These are phyloP conservation scores for Lomentospora prolificans DNA, from an alignment of 2,329 filamentous ascomycete species.

Conservation along the genomic window DNA sequence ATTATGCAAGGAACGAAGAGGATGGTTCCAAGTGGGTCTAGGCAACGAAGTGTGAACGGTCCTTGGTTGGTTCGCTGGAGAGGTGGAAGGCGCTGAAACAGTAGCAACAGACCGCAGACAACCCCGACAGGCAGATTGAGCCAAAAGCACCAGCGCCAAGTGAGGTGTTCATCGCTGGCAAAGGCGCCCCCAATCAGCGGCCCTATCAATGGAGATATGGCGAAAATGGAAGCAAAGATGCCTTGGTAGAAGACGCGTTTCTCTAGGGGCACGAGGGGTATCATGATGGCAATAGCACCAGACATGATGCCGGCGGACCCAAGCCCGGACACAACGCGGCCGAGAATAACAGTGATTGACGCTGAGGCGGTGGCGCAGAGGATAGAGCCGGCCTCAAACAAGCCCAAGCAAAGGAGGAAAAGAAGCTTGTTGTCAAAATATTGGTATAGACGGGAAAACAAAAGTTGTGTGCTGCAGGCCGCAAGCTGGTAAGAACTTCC, in stretches of 20 bases:
- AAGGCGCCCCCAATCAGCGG: constrained; percentile 20
- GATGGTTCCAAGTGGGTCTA: constrained; percentile 9
- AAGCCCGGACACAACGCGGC: background rate
- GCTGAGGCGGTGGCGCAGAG: constrained; percentile 16
- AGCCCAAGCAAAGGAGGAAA: constrained; percentile 14
- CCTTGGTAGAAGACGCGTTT: constrained; percentile 20
- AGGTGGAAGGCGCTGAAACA: constrained; percentile 15
- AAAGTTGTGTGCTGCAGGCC: constrained; percentile 16
- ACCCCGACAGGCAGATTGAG: constrained; percentile 21
- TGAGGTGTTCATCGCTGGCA: constrained; percentile 14
- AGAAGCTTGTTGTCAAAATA: constrained; percentile 22
- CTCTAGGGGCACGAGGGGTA: constrained; percentile 24
- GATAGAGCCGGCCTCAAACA: constrained; percentile 19
- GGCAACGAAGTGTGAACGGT: constrained; percentile 5
- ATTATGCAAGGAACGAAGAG: constrained; percentile 20
- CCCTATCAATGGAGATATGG: constrained; percentile 23
- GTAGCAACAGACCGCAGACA: constrained; percentile 16
- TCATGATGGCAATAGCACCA: constrained; percentile 14
- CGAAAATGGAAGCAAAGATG: constrained; percentile 30
- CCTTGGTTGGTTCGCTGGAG: background rate
- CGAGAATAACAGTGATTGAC: background rate
- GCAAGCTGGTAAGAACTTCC: constrained; percentile 19
- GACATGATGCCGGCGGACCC: background rate
- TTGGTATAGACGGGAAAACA: constrained; percentile 23
- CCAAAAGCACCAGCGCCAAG: constrained; percentile 7